phyloP scores from a whole-genome alignment of 2,329 filamentous ascomycete genomes.

The Colletotrichum gloeosporioides region DNA sequence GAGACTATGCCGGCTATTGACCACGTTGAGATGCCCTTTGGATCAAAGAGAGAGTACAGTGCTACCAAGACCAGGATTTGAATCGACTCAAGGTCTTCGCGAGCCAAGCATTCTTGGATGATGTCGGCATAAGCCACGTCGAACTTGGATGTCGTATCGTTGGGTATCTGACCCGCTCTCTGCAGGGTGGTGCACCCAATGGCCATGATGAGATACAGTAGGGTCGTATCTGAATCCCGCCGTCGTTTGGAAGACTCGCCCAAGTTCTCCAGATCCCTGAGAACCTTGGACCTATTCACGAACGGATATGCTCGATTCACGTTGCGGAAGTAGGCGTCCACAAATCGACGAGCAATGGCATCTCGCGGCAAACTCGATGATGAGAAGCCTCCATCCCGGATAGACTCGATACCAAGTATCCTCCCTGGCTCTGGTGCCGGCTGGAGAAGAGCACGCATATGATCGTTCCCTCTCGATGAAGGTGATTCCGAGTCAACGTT shows the following conservation, averaged over 20 bases:
- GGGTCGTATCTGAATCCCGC: slow-evolving; percentile 35
- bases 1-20: slow-evolving; percentile 44
- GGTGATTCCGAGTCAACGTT: slow-evolving; percentile 2
- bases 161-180: slow-evolving; percentile 44
- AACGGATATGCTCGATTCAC: slow-evolving; percentile 52
- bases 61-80: slow-evolving; percentile 47
- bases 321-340: slow-evolving; percentile 51
- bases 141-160: slow-evolving; percentile 35
- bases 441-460: slow-evolving; percentile 10
- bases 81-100: slow-evolving; percentile 40
- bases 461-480: slow-evolving; percentile 1
- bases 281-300: slow-evolving; percentile 40
- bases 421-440: slow-evolving; percentile 4
- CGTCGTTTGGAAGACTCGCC: slow-evolving; percentile 26
- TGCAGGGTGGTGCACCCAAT: slow-evolving; percentile 50
- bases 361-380: slow-evolving; percentile 25
- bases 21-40: slow-evolving; percentile 42
- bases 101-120: slow-evolving; percentile 43
- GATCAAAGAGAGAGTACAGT: slow-evolving; percentile 49
- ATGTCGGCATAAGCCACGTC: slow-evolving; percentile 44
- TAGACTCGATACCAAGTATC: slow-evolving; percentile 7
- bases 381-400: slow-evolving; percentile 3
- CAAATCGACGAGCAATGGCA: slow-evolving; percentile 35
- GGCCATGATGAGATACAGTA: slow-evolving; percentile 50
- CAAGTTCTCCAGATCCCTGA: slow-evolving; percentile 37